Evolutionary conservation across 176 grass and related monocot species (phyloP), one percentile per base, ranked within the genome.

Genomic region (Triticum dicoccoides): DNA sequence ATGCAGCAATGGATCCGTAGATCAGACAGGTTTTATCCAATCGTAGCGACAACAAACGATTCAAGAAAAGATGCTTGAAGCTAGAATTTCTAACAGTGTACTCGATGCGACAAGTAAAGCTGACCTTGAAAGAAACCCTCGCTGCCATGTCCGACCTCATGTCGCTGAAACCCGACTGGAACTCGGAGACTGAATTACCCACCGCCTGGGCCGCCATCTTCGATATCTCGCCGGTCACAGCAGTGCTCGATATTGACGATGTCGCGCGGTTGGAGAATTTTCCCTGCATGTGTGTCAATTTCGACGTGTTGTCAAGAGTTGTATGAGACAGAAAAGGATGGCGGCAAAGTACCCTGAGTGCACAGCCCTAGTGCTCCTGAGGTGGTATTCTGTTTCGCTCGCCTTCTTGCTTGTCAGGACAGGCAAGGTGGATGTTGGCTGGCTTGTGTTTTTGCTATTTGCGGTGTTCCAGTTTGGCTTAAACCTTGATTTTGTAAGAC

Each of bases 41-140:
- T 4, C 2, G 17, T 4, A 27, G 8, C 1, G 39, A 21, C 14
- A 17, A 68, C 3, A 38, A 65, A 45, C 10, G 47, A 51, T 24
- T 62, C 61, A 9, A 82, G 9, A 33, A 6, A 44, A 39, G 0
- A 29, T 72, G 39, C 82, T 83, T 65, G 29, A 21, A 65, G 44
- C 18, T 59, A 8, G 54, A 21, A 59, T 59, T 49, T 32, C 13
- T 15, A 6, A 61, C 23, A 6, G 15, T 68, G 41, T n/a, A 49
- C 38, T 63, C 62, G 61, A 5, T 49, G 17, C 49, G 59, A 51
- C 34, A 52, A 51, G 41, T 68, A 41, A 69, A 65, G 38, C 82
- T 62, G 70, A 91, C 94, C 92, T 86, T 96, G 80, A 91, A 98
- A 78, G 97, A 96, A 84, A 92, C 92, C 78, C 97, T 95, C 0